These are phyloP conservation scores for Ceratobasidium sp. DNA, from an alignment of 1,284 basidiomycete species.

Conservation along the genomic window DNA sequence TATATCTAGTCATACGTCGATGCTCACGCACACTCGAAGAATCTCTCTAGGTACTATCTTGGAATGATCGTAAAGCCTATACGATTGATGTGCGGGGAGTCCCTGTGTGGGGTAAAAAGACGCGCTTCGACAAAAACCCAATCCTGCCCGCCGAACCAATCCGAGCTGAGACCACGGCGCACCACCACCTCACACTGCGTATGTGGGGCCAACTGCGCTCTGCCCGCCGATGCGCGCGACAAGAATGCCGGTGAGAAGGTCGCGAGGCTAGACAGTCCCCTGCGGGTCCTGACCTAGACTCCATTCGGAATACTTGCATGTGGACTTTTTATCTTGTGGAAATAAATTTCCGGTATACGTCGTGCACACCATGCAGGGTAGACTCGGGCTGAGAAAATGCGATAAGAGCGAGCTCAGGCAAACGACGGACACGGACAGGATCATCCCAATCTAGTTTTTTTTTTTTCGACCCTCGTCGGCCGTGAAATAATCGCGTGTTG, in stretches of 20 bases:
- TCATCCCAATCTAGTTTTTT: background rate
- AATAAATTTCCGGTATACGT: too few relatives aligned
- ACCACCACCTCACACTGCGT: background rate
- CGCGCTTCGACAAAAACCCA: background rate
- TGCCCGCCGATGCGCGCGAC: background rate
- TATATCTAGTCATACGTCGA: background rate
- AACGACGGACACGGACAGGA: background rate
- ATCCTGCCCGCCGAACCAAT: conserved; percentile 9
- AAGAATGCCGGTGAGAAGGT: conserved; percentile 5
- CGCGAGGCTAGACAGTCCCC: background rate
- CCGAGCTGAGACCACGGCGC: conserved; percentile 19
- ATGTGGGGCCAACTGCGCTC: conserved; percentile 22
- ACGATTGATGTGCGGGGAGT: conserved; percentile 16
- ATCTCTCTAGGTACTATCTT: conserved; percentile 2
- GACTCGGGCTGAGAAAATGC: too few relatives aligned
- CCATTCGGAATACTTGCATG: too few relatives aligned
- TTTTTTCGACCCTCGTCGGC: background rate
- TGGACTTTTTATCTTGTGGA: too few relatives aligned
- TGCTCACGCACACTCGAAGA: background rate
- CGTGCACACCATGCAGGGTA: too few relatives aligned
- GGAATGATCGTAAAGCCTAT: conserved; percentile 25
- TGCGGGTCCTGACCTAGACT: too few relatives aligned
- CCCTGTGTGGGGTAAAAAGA: background rate
- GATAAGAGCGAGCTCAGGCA: too few relatives aligned
- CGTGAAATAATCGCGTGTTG: background rate